These are phyloP conservation scores for Kazachstania taianensis DNA, from an alignment of 805 yeast genomes.

Conservation along the genomic window DNA sequence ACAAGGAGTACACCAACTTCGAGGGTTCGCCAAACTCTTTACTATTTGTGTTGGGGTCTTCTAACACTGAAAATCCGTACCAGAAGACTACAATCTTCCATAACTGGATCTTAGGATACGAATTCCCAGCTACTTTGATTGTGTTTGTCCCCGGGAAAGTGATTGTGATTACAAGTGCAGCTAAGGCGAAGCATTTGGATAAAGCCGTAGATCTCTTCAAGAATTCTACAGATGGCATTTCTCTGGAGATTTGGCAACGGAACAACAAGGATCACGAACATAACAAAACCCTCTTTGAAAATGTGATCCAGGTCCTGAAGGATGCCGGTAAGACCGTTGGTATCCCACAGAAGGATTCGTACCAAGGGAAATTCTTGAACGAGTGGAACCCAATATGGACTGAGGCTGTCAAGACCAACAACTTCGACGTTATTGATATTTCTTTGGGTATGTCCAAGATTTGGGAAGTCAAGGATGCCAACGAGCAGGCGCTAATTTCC, in stretches of 20 bases:
- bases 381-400: constrained; percentile 56
- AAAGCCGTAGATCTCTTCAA: constrained; percentile 28
- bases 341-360: constrained; percentile 61
- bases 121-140: constrained; percentile 85
- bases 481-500: constrained; percentile 54
- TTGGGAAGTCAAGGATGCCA: constrained; percentile 69
- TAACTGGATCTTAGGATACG: constrained; percentile 88
- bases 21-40: constrained; percentile 35
- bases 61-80: constrained; percentile 82
- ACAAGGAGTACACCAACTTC: constrained; percentile 19
- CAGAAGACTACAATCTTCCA: constrained; percentile 80
- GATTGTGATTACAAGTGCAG: constrained; percentile 65
- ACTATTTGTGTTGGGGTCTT: constrained; percentile 69
- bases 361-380: constrained; percentile 71
- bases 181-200: constrained; percentile 68
- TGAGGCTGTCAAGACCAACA: constrained; percentile 31
- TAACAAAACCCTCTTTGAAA: constrained; percentile 54
- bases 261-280: constrained; percentile 67
- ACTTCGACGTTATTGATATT: constrained; percentile 39
- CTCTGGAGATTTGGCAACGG: constrained; percentile 55
- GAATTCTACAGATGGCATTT: constrained; percentile 38
- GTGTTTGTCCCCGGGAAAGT: constrained; percentile 50
- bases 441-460: constrained; percentile 43
- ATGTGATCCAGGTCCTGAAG: constrained; percentile 40
- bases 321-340: constrained; percentile 48